Percentiles rank a stretch among this genome's conserved stretches.
Conservation (phyloP, 2,329 filamentous ascomycete genomes). For the Colletotrichum euphorbiae region DNA sequence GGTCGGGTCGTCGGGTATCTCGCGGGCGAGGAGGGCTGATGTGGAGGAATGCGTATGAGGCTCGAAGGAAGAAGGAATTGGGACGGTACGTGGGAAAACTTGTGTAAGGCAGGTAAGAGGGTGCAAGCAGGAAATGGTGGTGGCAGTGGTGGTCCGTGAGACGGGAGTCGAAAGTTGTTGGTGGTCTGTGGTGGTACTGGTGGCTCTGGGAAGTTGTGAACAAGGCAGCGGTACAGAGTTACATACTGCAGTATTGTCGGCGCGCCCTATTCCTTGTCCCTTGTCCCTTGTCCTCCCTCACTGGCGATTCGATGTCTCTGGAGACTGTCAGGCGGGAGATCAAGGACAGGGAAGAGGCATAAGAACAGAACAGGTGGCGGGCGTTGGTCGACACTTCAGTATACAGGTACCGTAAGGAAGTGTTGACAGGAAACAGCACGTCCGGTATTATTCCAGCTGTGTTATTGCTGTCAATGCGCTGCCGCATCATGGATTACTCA, state of each 20-base stretch:
- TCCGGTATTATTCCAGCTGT: too few species aligned
- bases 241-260: not conserved
- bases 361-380: constrained; percentile 8
- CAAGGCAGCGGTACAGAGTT: constrained; percentile 8
- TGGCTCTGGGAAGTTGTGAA: not conserved
- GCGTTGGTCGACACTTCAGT: not conserved
- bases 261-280: not conserved
- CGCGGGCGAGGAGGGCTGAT: not conserved
- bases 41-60: not conserved
- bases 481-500: too few species aligned
- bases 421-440: not conserved
- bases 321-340: constrained; percentile 21
- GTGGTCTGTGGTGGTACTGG: too few species aligned
- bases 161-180: not conserved
- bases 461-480: too few species aligned
- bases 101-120: not conserved
- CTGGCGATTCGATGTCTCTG: constrained; percentile 18
- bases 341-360: constrained; percentile 20
- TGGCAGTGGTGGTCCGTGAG: constrained; percentile 14
- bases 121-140: constrained; percentile 11
- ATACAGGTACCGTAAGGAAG: too few species aligned
- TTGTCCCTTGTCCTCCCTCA: constrained; percentile 17
- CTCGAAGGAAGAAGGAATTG: constrained; percentile 14
- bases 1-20: constrained; percentile 5
- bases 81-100: not conserved